Percentiles rank a stretch among this genome's conserved stretches.
Conservation (phyloP, 768 basidiomycete species). For the Tricholoma sp. region DNA sequence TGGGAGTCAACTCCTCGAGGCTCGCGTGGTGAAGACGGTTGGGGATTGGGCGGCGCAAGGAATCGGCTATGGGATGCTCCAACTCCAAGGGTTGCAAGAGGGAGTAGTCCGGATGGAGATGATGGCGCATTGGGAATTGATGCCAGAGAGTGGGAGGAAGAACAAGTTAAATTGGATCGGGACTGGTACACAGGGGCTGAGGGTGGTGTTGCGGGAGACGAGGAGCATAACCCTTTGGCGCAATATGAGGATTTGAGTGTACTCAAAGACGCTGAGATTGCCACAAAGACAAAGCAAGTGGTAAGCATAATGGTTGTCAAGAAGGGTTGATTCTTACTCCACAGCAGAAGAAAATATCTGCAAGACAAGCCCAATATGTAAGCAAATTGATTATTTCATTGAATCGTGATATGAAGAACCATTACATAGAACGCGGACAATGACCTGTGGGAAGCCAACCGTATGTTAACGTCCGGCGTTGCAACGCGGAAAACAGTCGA, state of each 20-base stretch:
- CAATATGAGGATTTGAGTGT: slow-evolving; percentile 85
- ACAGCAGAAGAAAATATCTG: slow-evolving; percentile 78
- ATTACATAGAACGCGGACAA: slow-evolving; percentile 84
- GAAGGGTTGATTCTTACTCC: slow-evolving; percentile 10
- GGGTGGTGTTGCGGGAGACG: slow-evolving; percentile 79
- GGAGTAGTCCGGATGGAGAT: slow-evolving; percentile 65
- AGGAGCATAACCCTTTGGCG: slow-evolving; percentile 87
- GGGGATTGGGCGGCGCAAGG: slow-evolving; percentile 59
- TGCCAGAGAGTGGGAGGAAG: slow-evolving; percentile 94
- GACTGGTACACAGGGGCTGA: slow-evolving; percentile 97
- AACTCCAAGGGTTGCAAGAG: slow-evolving; percentile 65
- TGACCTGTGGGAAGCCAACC: slow-evolving; percentile 97
- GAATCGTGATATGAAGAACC: not conserved
- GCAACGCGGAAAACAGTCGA: slow-evolving; percentile 84
- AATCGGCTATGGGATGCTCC: slow-evolving; percentile 75
- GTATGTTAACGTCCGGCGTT: slow-evolving; percentile 94
- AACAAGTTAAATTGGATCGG: slow-evolving; percentile 84
- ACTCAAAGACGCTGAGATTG: slow-evolving; percentile 69
- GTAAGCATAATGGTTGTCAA: slow-evolving; percentile 33
- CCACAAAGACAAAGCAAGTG: slow-evolving; percentile 70
- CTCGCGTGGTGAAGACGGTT: slow-evolving; percentile 46
- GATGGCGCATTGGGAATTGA: slow-evolving; percentile 62
- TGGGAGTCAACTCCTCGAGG: slow-evolving; percentile 92
- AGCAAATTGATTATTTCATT: slow-evolving; percentile 21
- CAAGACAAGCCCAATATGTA: slow-evolving; percentile 94